Evolutionary conservation across 352 stramenopile genomes (phyloP).

Genomic region (Halophytophthora batemanensis): DNA sequence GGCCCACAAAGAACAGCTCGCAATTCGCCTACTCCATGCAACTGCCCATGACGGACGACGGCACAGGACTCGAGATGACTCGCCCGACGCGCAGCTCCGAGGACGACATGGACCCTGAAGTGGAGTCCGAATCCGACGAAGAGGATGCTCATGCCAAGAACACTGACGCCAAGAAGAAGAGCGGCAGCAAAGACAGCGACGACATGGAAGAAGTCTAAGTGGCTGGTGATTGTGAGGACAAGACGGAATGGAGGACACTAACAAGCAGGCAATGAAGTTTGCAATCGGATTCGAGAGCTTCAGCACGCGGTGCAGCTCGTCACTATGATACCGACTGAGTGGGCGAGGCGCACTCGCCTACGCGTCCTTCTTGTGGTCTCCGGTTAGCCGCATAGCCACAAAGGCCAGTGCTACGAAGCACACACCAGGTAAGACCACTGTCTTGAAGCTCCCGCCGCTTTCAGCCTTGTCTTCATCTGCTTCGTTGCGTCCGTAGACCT

Average conservation of each 20-base stretch:
- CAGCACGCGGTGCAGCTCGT: slow-evolving; percentile 1
- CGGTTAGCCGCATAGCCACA: slow-evolving; percentile 52
- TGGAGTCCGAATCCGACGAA: slow-evolving; percentile 61
- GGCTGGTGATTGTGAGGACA: slow-evolving; percentile 4
- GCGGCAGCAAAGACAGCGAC: slow-evolving; percentile 37
- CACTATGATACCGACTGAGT: too few relatives aligned
- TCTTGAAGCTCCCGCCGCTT: slow-evolving; percentile 14
- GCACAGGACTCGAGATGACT: slow-evolving; percentile 58
- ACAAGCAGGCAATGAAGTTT: neutral
- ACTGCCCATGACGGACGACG: slow-evolving; percentile 71
- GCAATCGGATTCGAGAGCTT: neutral
- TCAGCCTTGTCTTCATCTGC: slow-evolving; percentile 18
- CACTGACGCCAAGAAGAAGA: slow-evolving; percentile 37
- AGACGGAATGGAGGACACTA: neutral
- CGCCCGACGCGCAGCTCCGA: slow-evolving; percentile 40
- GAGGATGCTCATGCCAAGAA: slow-evolving; percentile 43
- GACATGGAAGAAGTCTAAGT: slow-evolving; percentile 48
- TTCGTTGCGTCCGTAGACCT: slow-evolving; percentile 36
- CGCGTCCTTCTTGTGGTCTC: slow-evolving; percentile 75
- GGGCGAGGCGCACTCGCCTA: too few relatives aligned
- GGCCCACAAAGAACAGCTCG: slow-evolving; percentile 80
- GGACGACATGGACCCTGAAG: slow-evolving; percentile 55
- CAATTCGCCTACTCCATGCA: slow-evolving; percentile 87
- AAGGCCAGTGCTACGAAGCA: slow-evolving; percentile 52
- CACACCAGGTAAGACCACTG: slow-evolving; percentile 46